Evolutionary conservation across 73 alveolate genomes (phyloP), one percentile per base, ranked within the genome.

Genomic region (Uronychia setigera): DNA sequence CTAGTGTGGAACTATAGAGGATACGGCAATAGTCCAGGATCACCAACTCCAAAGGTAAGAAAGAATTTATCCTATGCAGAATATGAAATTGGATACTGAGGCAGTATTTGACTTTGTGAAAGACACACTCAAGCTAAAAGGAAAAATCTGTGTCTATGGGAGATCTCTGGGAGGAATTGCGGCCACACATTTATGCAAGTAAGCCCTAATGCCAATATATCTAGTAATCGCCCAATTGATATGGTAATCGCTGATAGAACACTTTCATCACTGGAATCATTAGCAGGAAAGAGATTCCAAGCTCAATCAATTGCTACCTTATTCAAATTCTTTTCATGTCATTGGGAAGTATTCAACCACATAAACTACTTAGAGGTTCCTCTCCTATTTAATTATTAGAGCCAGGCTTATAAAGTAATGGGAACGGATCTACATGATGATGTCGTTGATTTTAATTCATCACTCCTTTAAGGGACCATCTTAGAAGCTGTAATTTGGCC

Each of bases 1-100:
- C 26, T 95, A 29, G 95, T 84, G 26, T 95, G 97, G 98, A 95
- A 95, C 88, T 95, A 95, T 83, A 78, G 97, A 58, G 97, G 97
- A 27, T 95, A 95, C 84, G 99, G 99, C 26, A 32, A 74, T 28
- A 88, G 93, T 29, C 80, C 35, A 46, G 99, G 99, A 0, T 74
- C 88, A 31, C 90, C 95, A 1, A 79, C 96, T 29, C 95, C 96
- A 33, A 60, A 79, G 59, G 86, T 46, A 89, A 67, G 59, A 76
- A 27, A 82, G 77, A 35, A 34, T 35, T 25, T 11, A 5, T n/a
- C n/a, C n/a, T n/a, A 11, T 46, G 67, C 93, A 95, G 89, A 91
- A 88, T 77, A 81, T 91, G 31, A 94, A 93, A 83, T 76, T 85
- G 31, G 96, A 93, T 84, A 96, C 94, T 46, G 96, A 91, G 59